A percentile compares a stretch with the other conserved stretches of the same genome.
phyloP scores from a whole-genome alignment of 495 filamentous ascomycete species.

The Penicillium antarcticum region DNA sequence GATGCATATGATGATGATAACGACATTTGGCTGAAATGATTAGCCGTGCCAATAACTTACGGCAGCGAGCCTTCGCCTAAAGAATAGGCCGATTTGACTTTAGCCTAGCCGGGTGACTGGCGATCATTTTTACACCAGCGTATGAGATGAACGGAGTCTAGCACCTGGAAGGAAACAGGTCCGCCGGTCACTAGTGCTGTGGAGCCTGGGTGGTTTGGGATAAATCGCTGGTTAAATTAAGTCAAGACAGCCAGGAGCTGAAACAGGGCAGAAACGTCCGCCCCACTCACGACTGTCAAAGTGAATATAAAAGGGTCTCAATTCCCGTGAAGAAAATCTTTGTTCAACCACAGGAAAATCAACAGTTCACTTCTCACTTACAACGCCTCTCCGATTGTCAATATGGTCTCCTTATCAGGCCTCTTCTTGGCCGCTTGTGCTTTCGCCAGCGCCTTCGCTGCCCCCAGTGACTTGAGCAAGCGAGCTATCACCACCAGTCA shows the following conservation, averaged over 20 bases:
- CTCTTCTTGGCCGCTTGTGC: slow-evolving; percentile 36
- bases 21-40: not conserved
- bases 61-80: not conserved
- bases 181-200: not conserved
- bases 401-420: slow-evolving; percentile 46
- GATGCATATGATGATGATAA: not conserved
- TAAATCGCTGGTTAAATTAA: slow-evolving; percentile 6
- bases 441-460: slow-evolving; percentile 34
- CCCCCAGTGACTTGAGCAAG: slow-evolving; percentile 33
- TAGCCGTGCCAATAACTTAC: not conserved
- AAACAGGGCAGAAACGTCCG: not conserved
- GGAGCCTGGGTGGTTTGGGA: not conserved
- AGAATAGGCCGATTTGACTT: not conserved
- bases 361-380: not conserved
- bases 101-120: not conserved
- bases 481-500: slow-evolving; percentile 33
- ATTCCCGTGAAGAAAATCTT: not conserved
- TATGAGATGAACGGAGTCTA: not conserved
- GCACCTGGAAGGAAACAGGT: not conserved
- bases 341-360: not conserved
- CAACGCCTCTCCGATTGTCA: not conserved
- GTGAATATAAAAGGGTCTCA: slow-evolving; percentile 2
- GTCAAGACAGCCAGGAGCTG: not conserved
- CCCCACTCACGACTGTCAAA: not conserved
- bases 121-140: not conserved